Conservation (phyloP, 2,329 filamentous ascomycete species). For the Fusarium acutatum region DNA sequence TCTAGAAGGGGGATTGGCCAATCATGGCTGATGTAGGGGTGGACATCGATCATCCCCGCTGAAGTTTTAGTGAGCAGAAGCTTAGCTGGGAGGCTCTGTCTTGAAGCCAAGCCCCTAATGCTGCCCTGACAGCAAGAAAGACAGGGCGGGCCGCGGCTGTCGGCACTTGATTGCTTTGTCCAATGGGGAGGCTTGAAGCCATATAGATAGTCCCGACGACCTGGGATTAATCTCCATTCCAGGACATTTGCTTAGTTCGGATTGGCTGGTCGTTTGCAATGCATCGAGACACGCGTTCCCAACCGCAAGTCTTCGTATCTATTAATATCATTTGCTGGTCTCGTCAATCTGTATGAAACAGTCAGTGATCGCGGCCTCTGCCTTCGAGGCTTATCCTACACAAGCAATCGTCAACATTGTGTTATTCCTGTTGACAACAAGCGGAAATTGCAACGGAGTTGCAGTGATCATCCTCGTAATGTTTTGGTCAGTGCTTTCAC, state of each 20-base stretch:
- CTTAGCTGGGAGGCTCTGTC: slow-evolving; percentile 22
- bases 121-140: slow-evolving; percentile 6
- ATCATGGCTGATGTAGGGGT: not conserved
- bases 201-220: slow-evolving; percentile 1
- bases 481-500: slow-evolving; percentile 1
- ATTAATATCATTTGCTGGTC: not conserved
- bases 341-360: not conserved
- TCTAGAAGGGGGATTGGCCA: slow-evolving; percentile 24
- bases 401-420: not conserved
- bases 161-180: slow-evolving; percentile 3
- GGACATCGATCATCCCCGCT: not conserved
- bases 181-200: slow-evolving; percentile 3
- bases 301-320: not conserved
- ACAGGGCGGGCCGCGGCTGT: slow-evolving; percentile 1
- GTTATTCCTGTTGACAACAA: not conserved
- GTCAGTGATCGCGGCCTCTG: not conserved
- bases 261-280: slow-evolving; percentile 13
- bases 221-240: slow-evolving; percentile 30
- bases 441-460: slow-evolving; percentile 26
- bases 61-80: slow-evolving; percentile 17
- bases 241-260: slow-evolving; percentile 13
- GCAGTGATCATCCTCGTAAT: not conserved
- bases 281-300: not conserved
- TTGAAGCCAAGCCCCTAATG: slow-evolving; percentile 10
- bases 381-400: not conserved